phyloP scores from a whole-genome alignment of 345 rosid species.

The Pistacia vera region DNA sequence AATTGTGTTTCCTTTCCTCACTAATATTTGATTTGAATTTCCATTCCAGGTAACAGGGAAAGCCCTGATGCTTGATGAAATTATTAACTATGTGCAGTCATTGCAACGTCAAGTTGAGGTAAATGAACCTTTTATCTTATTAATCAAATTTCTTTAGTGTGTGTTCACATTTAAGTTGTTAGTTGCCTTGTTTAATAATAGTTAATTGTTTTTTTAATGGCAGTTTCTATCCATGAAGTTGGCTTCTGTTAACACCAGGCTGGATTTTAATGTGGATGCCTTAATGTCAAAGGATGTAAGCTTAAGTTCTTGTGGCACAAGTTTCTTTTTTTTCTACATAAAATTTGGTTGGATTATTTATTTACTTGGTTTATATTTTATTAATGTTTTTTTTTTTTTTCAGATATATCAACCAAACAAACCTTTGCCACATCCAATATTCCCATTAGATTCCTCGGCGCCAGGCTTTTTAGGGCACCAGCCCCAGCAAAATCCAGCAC shows the following conservation, averaged over 20 bases:
- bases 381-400: constrained; percentile 6
- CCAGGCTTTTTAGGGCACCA: constrained; percentile 48
- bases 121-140: constrained; percentile 13
- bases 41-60: constrained; percentile 69
- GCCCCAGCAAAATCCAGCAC: constrained; percentile 41
- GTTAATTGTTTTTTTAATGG: constrained; percentile 20
- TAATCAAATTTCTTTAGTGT: background rate
- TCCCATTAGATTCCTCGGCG: constrained; percentile 63
- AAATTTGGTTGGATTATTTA: constrained; percentile 1
- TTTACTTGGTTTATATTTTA: background rate
- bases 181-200: background rate
- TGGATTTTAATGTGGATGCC: constrained; percentile 62
- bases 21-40: background rate
- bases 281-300: constrained; percentile 77
- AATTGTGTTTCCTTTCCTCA: background rate
- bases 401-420: constrained; percentile 56
- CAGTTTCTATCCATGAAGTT: constrained; percentile 97
- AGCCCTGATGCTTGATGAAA: constrained; percentile 58
- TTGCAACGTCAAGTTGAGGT: constrained; percentile 81
- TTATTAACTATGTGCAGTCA: constrained; percentile 49
- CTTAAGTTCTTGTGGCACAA: background rate
- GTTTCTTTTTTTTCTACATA: background rate
- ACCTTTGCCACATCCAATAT: constrained; percentile 44
- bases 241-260: constrained; percentile 82
- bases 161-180: background rate